Evolutionary conservation across 495 filamentous ascomycete genomes (phyloP).

Genomic region (Apiosordaria backusii): DNA sequence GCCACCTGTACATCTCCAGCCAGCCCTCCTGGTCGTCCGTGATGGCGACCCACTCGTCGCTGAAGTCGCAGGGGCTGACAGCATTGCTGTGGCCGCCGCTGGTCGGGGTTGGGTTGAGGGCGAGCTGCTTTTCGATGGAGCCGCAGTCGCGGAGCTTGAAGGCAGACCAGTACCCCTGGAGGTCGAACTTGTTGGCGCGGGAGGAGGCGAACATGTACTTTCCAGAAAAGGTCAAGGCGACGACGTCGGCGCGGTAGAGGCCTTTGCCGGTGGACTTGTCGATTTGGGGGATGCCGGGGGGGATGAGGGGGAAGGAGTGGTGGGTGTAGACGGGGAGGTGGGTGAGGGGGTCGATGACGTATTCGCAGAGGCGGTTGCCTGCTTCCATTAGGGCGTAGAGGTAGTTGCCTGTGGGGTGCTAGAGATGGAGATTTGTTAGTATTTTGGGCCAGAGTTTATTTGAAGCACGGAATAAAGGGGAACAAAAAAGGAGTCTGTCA

Average conservation of each 20-base stretch:
- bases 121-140: slow-evolving; percentile 70
- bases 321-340: slow-evolving; percentile 81
- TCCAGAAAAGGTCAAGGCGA: slow-evolving; percentile 60
- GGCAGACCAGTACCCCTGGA: slow-evolving; percentile 76
- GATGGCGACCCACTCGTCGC: slow-evolving; percentile 79
- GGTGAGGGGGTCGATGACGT: slow-evolving; percentile 70
- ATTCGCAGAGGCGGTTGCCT: slow-evolving; percentile 73
- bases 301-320: slow-evolving; percentile 71
- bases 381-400: slow-evolving; percentile 84
- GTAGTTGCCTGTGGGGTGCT: slow-evolving; percentile 66
- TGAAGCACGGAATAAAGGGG: neutral
- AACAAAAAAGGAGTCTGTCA: neutral
- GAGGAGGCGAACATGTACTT: slow-evolving; percentile 78
- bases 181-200: slow-evolving; percentile 66
- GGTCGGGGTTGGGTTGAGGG: slow-evolving; percentile 76
- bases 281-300: slow-evolving; percentile 55
- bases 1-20: slow-evolving; percentile 81
- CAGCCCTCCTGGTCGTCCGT: slow-evolving; percentile 81
- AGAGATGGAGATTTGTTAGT: too few species aligned
- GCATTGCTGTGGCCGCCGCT: slow-evolving; percentile 84
- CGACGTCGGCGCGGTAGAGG: slow-evolving; percentile 76
- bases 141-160: slow-evolving; percentile 68
- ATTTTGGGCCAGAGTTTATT: neutral
- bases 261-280: slow-evolving; percentile 40
- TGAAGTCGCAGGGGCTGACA: slow-evolving; percentile 73